Percentiles rank a stretch among this genome's conserved stretches.
Conservation (phyloP, 2,329 filamentous ascomycete genomes). For the Aspergillus intermedius region DNA sequence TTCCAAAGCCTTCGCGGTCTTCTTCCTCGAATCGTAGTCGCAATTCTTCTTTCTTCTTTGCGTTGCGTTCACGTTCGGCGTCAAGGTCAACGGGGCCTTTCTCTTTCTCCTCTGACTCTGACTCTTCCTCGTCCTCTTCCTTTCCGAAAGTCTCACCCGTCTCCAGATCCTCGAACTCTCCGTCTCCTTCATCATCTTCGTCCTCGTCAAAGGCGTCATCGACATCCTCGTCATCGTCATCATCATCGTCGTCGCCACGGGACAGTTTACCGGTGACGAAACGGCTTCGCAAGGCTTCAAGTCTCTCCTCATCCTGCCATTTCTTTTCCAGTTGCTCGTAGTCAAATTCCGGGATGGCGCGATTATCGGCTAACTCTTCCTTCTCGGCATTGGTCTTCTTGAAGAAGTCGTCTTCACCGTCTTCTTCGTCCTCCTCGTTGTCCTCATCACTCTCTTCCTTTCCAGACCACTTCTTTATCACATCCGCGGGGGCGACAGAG, state of each 20-base stretch:
- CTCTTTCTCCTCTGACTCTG: conserved; percentile 50
- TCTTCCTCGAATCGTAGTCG: conserved; percentile 94
- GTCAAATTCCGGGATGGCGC: conserved; percentile 70
- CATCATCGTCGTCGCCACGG: conserved; percentile 49
- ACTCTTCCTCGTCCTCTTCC: conserved; percentile 30
- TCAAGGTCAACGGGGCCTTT: conserved; percentile 54
- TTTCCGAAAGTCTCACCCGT: conserved; percentile 54
- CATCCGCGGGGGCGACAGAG: conserved; percentile 65
- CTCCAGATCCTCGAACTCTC: conserved; percentile 80
- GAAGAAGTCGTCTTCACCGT: conserved; percentile 59
- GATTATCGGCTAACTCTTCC: conserved; percentile 58
- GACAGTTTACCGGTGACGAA: conserved; percentile 67
- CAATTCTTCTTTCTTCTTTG: conserved; percentile 86
- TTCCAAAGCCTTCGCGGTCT: conserved; percentile 82
- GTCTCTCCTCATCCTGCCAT: conserved; percentile 73
- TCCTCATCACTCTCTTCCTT: conserved; percentile 51
- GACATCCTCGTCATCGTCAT: conserved; percentile 42
- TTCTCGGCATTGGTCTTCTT: conserved; percentile 48
- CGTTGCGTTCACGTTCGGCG: conserved; percentile 84
- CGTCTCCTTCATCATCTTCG: conserved; percentile 65
- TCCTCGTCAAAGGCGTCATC: conserved; percentile 43
- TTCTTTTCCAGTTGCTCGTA: conserved; percentile 75
- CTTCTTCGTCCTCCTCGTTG: conserved; percentile 53
- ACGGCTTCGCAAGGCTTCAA: conserved; percentile 65
- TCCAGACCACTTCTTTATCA: conserved; percentile 73